Evolutionary conservation across 2,329 filamentous ascomycete genomes (phyloP).

Genomic region (Hymenoscyphus scutula): DNA sequence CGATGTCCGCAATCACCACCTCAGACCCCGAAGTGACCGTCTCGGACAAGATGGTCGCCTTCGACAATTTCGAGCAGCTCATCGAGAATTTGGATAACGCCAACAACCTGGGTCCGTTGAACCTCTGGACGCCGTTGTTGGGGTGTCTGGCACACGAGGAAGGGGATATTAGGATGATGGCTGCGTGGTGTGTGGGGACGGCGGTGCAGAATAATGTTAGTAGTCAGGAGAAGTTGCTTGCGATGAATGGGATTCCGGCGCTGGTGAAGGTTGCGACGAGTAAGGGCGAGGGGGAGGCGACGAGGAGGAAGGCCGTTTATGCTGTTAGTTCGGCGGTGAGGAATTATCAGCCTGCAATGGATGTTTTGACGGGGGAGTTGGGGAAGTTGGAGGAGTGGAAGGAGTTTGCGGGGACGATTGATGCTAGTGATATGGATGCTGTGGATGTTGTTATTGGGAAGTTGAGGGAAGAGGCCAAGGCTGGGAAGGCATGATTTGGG

Average conservation of each 20-base stretch:
- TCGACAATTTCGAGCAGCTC: constrained; percentile 93
- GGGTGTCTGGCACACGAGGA: constrained; percentile 66
- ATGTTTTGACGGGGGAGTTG: constrained; percentile 63
- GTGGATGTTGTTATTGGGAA: constrained; percentile 72
- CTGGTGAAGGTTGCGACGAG: constrained; percentile 62
- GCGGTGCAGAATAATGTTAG: constrained; percentile 94
- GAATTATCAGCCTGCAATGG: constrained; percentile 85
- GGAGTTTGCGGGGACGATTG: constrained; percentile 53
- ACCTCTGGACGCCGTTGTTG: constrained; percentile 80
- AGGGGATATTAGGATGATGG: constrained; percentile 73
- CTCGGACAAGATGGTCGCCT: constrained; percentile 76
- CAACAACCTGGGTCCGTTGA: constrained; percentile 80
- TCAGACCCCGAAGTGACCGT: constrained; percentile 60
- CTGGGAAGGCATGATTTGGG: neutral
- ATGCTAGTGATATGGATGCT: constrained; percentile 83
- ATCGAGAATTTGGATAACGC: constrained; percentile 94
- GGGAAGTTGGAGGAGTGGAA: constrained; percentile 55
- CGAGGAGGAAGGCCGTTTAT: constrained; percentile 83
- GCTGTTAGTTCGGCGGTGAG: constrained; percentile 82
- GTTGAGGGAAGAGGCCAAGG: constrained; percentile 52
- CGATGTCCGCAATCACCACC: constrained; percentile 73
- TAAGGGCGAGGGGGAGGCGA: constrained; percentile 54
- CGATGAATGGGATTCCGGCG: constrained; percentile 64
- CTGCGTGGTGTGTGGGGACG: constrained; percentile 91
- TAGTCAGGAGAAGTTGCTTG: constrained; percentile 69